phyloP scores from a whole-genome alignment of 352 stramenopile genomes.

The Phytophthora parvispora region DNA sequence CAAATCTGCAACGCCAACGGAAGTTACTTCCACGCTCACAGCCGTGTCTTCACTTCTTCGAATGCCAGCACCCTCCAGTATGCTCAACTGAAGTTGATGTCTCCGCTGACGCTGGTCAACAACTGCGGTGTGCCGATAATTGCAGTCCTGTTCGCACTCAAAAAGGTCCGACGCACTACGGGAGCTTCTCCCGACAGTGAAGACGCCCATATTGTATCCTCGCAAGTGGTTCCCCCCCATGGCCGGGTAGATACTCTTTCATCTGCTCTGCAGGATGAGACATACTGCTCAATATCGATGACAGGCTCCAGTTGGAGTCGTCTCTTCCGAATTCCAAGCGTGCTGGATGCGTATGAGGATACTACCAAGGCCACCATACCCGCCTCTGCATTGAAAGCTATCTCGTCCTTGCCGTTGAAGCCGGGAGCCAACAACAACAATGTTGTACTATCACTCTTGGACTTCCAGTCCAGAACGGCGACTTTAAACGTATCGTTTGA shows the following conservation, averaged over 20 bases:
- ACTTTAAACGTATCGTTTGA: conserved; percentile 77
- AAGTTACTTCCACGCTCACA: conserved; percentile 77
- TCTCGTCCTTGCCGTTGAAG: conserved; percentile 18
- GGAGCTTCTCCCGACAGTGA: conserved; percentile 62
- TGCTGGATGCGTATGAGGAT: conserved; percentile 27
- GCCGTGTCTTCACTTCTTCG: conserved; percentile 67
- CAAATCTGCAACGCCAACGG: conserved; percentile 79
- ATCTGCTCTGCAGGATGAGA: conserved; percentile 80
- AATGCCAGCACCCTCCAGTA: conserved; percentile 78
- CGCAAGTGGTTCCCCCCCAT: conserved; percentile 62
- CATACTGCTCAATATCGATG: conserved; percentile 83
- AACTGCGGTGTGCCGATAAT: conserved; percentile 79
- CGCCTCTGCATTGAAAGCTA: conserved; percentile 12
- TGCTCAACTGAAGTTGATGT: conserved; percentile 70
- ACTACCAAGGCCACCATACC: neutral
- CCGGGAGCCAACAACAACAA: conserved; percentile 32
- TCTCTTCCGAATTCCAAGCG: conserved; percentile 64
- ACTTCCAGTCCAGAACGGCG: conserved; percentile 67
- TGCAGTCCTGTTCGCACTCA: conserved; percentile 82
- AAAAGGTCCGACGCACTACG: conserved; percentile 71
- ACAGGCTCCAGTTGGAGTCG: conserved; percentile 86
- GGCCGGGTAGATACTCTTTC: conserved; percentile 67
- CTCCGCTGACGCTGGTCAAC: conserved; percentile 82
- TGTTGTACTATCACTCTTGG: conserved; percentile 59
- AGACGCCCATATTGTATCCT: conserved; percentile 81